Evolutionary conservation across 768 basidiomycete genomes (phyloP).

Genomic region (Paxillus rubicundulus): DNA sequence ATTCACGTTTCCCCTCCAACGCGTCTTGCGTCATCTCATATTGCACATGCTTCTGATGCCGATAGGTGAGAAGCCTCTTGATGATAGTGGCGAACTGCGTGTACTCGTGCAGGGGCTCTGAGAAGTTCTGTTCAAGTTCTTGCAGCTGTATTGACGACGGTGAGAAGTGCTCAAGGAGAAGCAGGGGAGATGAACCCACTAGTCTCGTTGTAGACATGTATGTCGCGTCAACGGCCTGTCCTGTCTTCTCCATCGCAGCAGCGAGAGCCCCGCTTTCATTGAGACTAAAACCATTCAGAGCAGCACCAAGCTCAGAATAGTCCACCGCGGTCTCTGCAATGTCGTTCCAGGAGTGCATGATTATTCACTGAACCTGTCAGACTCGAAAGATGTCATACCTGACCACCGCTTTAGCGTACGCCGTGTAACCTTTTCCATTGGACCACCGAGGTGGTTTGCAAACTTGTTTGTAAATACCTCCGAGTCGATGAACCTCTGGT

Average conservation of each 20-base stretch:
- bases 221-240: slow-evolving; percentile 92
- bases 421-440: slow-evolving; percentile 95
- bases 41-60: slow-evolving; percentile 97
- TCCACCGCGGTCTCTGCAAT: slow-evolving; percentile 75
- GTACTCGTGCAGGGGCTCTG: slow-evolving; percentile 95
- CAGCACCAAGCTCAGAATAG: slow-evolving; percentile 86
- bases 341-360: slow-evolving; percentile 1
- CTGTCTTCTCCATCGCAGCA: slow-evolving; percentile 92
- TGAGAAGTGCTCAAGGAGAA: slow-evolving; percentile 1
- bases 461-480: slow-evolving; percentile 97
- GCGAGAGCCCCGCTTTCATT: slow-evolving; percentile 76
- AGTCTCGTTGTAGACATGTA: slow-evolving; percentile 90
- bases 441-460: slow-evolving; percentile 84
- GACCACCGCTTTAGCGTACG: slow-evolving; percentile 93
- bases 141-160: slow-evolving; percentile 58
- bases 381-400: slow-evolving; percentile 46
- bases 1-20: slow-evolving; percentile 79
- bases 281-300: slow-evolving; percentile 89
- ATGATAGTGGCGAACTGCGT: slow-evolving; percentile 93
- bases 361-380: slow-evolving; percentile 5
- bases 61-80: slow-evolving; percentile 89
- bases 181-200: slow-evolving; percentile 42
- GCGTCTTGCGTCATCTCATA: slow-evolving; percentile 95
- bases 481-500: slow-evolving; percentile 94
- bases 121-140: slow-evolving; percentile 92